These are phyloP conservation scores for Diversispora eburnea DNA, from an alignment of 192 early-diverging fungal species.

Conservation along the genomic window DNA sequence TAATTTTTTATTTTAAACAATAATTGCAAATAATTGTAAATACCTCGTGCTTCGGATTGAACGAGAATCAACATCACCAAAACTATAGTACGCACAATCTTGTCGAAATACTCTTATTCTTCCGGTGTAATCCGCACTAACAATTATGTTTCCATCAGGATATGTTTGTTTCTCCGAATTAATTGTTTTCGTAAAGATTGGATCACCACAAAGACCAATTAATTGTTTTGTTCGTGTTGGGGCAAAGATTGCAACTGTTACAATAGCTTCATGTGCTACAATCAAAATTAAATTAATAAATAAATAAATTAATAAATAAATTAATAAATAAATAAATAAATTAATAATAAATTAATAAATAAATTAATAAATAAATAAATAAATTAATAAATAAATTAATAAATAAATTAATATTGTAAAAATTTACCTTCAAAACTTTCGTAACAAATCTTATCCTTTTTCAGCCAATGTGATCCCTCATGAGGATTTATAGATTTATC, in stretches of 20 bases:
- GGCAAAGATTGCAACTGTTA: conserved; percentile 63
- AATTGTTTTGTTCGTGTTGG: conserved; percentile 58
- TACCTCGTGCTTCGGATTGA: conserved; percentile 18
- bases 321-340: conserved; percentile 30
- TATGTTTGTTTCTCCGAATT: conserved; percentile 33
- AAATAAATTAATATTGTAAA: background rate
- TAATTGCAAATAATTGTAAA: background rate
- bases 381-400: background rate
- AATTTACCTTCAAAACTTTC: conserved; percentile 39
- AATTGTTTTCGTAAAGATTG: conserved; percentile 44
- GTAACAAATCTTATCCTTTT: conserved; percentile 26
- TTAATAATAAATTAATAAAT: background rate
- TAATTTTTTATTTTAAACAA: background rate
- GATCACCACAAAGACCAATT: conserved; percentile 50
- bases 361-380: background rate
- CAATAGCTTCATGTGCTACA: conserved; percentile 48
- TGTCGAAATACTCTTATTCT: conserved; percentile 64
- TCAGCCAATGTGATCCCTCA: conserved; percentile 28
- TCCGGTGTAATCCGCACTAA: conserved; percentile 59
- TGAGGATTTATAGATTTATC: conserved; percentile 40
- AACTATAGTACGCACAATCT: conserved; percentile 44
- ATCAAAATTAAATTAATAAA: conserved; percentile 29
- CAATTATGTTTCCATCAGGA: conserved; percentile 56
- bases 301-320: background rate
- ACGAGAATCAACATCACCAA: conserved; percentile 1